Evolutionary conservation across 2,329 filamentous ascomycete species (phyloP).

Genomic region (Aspergillus caelatus): DNA sequence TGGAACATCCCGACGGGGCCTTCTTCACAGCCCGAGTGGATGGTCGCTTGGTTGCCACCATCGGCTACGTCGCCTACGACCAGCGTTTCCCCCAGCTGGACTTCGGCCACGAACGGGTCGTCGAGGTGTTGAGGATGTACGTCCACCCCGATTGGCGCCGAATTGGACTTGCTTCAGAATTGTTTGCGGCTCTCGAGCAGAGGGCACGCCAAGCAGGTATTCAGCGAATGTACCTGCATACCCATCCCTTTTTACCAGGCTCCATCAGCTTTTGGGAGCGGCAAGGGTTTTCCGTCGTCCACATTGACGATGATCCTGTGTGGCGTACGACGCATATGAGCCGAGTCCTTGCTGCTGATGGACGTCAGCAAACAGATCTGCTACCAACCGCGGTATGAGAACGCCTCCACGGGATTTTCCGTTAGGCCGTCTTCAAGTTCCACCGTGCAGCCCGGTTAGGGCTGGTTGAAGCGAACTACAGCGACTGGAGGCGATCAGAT

Average conservation of each 20-base stretch:
- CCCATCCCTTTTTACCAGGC: neutral
- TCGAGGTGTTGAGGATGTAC: neutral
- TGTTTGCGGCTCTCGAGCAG: neutral
- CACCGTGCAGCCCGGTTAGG: neutral
- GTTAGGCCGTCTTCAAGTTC: neutral
- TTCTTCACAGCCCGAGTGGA: neutral
- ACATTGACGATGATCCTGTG: neutral
- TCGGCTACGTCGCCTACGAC: neutral
- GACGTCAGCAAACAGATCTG: neutral
- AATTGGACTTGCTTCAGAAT: neutral
- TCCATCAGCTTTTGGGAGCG: neutral
- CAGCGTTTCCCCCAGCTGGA: neutral
- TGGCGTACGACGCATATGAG: neutral
- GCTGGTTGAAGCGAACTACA: neutral
- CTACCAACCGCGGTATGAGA: neutral
- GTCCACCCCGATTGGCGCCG: neutral
- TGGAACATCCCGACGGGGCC: neutral
- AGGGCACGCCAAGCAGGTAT: neutral
- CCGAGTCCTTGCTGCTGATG: neutral
- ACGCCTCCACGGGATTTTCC: neutral
- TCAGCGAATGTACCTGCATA: neutral
- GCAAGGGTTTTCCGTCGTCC: neutral
- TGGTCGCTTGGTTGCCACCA: neutral
- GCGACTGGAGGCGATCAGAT: neutral
- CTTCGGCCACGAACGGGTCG: neutral